Conservation (phyloP, 1,284 basidiomycete genomes). For the Fereydounia khargensis region DNA sequence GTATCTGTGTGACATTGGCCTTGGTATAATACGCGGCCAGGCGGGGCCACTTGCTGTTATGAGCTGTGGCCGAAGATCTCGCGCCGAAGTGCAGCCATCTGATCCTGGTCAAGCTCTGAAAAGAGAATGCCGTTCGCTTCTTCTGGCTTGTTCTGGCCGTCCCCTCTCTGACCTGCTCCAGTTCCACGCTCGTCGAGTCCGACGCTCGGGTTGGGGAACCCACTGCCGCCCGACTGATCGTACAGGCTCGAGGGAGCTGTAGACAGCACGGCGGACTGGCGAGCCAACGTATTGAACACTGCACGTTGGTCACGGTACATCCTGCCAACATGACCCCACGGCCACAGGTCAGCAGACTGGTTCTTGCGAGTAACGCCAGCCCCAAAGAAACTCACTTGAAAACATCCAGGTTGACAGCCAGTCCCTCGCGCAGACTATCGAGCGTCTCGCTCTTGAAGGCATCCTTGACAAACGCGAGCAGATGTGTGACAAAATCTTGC, state of each 20-base stretch:
- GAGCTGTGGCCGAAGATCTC: constrained; percentile 20
- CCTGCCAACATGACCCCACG: no score
- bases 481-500: constrained; percentile 19
- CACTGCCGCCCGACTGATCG: constrained; percentile 29
- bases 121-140: constrained; percentile 31
- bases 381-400: constrained; percentile 12
- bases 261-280: constrained; percentile 33
- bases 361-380: not conserved
- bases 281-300: constrained; percentile 38
- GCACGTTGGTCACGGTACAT: constrained; percentile 25
- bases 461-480: constrained; percentile 25
- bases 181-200: constrained; percentile 6
- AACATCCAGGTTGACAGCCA: constrained; percentile 28
- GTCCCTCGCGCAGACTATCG: constrained; percentile 16
- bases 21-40: no score
- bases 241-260: constrained; percentile 32
- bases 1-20: no score
- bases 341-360: not conserved
- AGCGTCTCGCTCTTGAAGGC: constrained; percentile 20
- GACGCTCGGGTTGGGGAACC: constrained; percentile 28
- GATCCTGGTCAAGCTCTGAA: constrained; percentile 6
- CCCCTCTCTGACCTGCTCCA: no score
- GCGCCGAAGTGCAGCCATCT: constrained; percentile 4
- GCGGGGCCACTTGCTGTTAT: no score
- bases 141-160: constrained; percentile 1